These are phyloP conservation scores for Ascobolus immersus DNA, from an alignment of 495 filamentous ascomycete species.

Conservation along the genomic window DNA sequence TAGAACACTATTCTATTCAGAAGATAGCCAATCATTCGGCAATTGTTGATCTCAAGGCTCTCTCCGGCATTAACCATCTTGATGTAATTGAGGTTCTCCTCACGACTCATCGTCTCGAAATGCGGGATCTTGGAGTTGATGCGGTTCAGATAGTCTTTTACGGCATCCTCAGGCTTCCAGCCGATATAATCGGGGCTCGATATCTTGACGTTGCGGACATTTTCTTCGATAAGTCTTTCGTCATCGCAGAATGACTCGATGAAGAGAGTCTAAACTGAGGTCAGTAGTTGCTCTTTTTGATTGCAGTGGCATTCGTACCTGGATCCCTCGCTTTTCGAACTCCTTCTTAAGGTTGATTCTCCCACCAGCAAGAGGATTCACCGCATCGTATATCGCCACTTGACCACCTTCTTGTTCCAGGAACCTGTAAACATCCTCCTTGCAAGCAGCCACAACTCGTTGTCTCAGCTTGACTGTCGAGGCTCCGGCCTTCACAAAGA, in stretches of 20 bases:
- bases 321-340: slow-evolving; percentile 84
- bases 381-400: slow-evolving; percentile 95
- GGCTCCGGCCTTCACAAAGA: slow-evolving; percentile 76
- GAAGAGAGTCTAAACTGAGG: slow-evolving; percentile 47
- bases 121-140: slow-evolving; percentile 80
- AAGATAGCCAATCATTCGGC: slow-evolving; percentile 67
- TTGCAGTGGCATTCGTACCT: neutral
- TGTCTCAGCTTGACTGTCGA: slow-evolving; percentile 69
- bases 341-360: slow-evolving; percentile 74
- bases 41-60: slow-evolving; percentile 74
- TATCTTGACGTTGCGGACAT: slow-evolving; percentile 91
- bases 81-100: slow-evolving; percentile 79
- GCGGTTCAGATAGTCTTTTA: slow-evolving; percentile 66
- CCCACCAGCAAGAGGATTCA: slow-evolving; percentile 74
- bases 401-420: slow-evolving; percentile 93
- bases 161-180: slow-evolving; percentile 76
- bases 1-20: slow-evolving; percentile 95
- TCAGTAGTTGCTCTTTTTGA: neutral
- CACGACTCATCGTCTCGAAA: slow-evolving; percentile 93
- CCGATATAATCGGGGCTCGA: slow-evolving; percentile 88
- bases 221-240: slow-evolving; percentile 81
- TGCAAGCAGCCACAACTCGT: slow-evolving; percentile 91
- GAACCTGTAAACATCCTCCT: slow-evolving; percentile 90
- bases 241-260: slow-evolving; percentile 90
- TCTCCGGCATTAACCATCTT: slow-evolving; percentile 99